phyloP scores from a whole-genome alignment of 768 basidiomycete genomes.

The Jaapia argillacea region DNA sequence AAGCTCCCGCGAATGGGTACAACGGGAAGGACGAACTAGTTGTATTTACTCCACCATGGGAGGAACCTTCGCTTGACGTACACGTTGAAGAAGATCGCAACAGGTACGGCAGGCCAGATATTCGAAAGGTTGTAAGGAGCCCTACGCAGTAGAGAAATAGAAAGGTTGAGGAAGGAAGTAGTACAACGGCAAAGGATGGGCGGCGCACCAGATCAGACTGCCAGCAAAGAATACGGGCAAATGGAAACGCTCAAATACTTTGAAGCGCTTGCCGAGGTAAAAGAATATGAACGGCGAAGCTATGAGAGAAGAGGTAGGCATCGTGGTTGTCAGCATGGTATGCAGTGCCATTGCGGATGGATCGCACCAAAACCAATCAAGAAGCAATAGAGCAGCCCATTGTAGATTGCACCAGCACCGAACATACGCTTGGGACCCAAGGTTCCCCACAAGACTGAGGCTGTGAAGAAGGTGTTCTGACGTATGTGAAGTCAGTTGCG shows the following conservation, averaged over 20 bases:
- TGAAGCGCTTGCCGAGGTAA: constrained; percentile 19
- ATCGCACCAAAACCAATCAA: constrained; percentile 20
- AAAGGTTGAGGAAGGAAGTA: too few species aligned
- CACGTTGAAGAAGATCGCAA: constrained; percentile 18
- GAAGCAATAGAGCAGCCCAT: constrained; percentile 20
- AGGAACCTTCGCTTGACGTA: constrained; percentile 14
- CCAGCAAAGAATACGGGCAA: constrained; percentile 20
- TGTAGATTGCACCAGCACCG: constrained; percentile 22
- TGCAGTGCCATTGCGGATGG: neutral
- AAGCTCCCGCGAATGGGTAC: neutral
- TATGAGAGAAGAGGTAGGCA: neutral
- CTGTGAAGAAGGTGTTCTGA: constrained; percentile 28
- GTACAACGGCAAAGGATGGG: constrained; percentile 10
- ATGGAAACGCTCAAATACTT: constrained; percentile 20
- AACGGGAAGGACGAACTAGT: constrained; percentile 9
- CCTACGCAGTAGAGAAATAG: neutral
- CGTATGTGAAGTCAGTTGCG: too few species aligned
- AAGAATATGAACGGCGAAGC: constrained; percentile 22
- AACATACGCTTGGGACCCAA: constrained; percentile 26
- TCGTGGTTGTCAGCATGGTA: neutral
- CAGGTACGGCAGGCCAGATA: constrained; percentile 13
- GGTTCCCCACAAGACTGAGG: constrained; percentile 21
- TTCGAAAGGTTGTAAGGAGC: neutral
- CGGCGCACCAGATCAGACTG: constrained; percentile 14
- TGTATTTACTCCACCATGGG: constrained; percentile 21